Percentiles rank a stretch among this genome's conserved stretches.
Conservation (phyloP, 768 basidiomycete species). For the Wakefieldia striispora region DNA sequence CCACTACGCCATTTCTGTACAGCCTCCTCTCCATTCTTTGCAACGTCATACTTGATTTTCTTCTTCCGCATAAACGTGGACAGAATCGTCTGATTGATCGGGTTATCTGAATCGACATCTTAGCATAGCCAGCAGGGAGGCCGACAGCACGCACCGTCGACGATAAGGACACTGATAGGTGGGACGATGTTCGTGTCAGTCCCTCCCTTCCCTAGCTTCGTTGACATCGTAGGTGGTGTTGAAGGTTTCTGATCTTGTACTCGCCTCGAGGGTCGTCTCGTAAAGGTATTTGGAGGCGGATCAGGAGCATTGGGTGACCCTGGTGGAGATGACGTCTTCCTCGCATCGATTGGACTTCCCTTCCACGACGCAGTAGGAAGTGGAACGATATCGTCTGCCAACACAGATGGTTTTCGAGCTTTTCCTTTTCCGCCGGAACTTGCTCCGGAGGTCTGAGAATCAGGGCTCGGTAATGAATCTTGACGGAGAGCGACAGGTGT, state of each 20-base stretch:
- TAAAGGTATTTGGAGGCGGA: constrained; percentile 19
- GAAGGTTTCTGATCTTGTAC: constrained; percentile 29
- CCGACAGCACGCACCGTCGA: constrained; percentile 70
- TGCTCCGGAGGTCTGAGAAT: constrained; percentile 9
- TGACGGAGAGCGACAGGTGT: constrained; percentile 18
- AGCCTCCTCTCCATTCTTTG: constrained; percentile 93
- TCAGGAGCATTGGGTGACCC: constrained; percentile 30
- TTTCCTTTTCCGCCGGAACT: constrained; percentile 20
- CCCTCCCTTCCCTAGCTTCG: constrained; percentile 50
- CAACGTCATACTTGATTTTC: constrained; percentile 91
- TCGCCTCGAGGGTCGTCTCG: constrained; percentile 33
- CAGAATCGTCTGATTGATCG: constrained; percentile 96
- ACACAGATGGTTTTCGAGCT: constrained; percentile 30
- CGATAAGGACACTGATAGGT: constrained; percentile 96
- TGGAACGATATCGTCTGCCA: constrained; percentile 24
- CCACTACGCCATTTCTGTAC: constrained; percentile 94
- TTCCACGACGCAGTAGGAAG: constrained; percentile 23
- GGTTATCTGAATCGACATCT: constrained; percentile 69
- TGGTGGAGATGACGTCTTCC: constrained; percentile 35
- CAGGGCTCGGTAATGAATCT: constrained; percentile 25
- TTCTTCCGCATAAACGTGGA: constrained; percentile 97
- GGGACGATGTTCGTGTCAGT: constrained; percentile 79
- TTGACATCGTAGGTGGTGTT: constrained; percentile 26
- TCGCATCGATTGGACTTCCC: constrained; percentile 25
- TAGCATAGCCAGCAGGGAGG: constrained; percentile 8